These are phyloP conservation scores for Penicillium concentricum DNA, from an alignment of 2,329 filamentous ascomycete species.

Conservation along the genomic window DNA sequence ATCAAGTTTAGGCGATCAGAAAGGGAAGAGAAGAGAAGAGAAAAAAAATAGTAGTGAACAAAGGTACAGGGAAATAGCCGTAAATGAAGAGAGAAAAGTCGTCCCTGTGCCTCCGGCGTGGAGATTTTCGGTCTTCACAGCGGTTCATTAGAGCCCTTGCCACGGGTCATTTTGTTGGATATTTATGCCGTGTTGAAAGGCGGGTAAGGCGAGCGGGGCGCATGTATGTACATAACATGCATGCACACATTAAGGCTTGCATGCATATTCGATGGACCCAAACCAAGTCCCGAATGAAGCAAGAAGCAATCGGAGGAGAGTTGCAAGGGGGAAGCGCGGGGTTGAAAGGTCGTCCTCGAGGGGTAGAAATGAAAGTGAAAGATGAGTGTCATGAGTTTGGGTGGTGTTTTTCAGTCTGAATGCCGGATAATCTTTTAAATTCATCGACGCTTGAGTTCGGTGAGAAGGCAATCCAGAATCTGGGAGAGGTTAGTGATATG, in stretches of 20 bases:
- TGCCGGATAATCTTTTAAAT: not conserved
- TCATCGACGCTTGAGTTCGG: constrained; percentile 37
- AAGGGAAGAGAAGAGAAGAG: constrained; percentile 4
- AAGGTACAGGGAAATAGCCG: constrained; percentile 18
- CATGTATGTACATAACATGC: constrained; percentile 14
- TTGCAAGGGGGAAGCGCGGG: constrained; percentile 5
- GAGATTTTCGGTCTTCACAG: constrained; percentile 1
- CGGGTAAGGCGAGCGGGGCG: constrained; percentile 3
- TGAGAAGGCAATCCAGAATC: constrained; percentile 39
- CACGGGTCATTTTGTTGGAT: not conserved
- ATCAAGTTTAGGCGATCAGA: constrained; percentile 9
- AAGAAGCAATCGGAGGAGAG: constrained; percentile 9
- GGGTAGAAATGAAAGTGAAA: constrained; percentile 9
- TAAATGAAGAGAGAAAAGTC: constrained; percentile 12
- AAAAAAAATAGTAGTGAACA: constrained; percentile 9
- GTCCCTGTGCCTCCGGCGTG: constrained; percentile 10
- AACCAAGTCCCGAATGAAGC: constrained; percentile 7
- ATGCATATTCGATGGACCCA: constrained; percentile 9
- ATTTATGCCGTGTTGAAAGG: constrained; percentile 15
- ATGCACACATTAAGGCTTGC: constrained; percentile 11
- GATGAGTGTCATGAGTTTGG: constrained; percentile 14
- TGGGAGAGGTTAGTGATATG: constrained; percentile 22
- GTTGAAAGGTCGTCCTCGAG: constrained; percentile 10
- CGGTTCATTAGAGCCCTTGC: constrained; percentile 1
- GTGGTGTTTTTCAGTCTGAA: constrained; percentile 10